phyloP scores from a whole-genome alignment of 1,284 basidiomycete species.

The Trichosporon asahii region DNA sequence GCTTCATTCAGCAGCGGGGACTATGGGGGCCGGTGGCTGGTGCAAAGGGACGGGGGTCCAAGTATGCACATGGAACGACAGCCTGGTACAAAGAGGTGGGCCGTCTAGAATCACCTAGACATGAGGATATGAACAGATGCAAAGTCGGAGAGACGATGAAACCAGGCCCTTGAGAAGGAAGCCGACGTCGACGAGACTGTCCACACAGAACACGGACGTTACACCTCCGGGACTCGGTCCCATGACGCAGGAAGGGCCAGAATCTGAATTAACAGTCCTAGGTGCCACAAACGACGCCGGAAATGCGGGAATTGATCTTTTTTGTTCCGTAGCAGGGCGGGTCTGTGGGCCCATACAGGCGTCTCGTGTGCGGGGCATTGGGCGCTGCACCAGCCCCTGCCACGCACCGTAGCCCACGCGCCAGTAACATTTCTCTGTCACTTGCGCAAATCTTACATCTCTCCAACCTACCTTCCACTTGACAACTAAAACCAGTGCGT shows the following conservation, averaged over 20 bases:
- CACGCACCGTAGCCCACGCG: constrained; percentile 11
- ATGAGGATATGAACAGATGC: not conserved
- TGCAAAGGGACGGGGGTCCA: not conserved
- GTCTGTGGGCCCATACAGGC: not conserved
- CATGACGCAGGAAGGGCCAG: not conserved
- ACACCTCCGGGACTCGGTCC: not conserved
- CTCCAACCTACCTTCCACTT: constrained; percentile 18
- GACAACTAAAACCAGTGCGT: constrained; percentile 20
- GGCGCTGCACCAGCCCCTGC: constrained; percentile 1
- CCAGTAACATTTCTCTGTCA: constrained; percentile 6
- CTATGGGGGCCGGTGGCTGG: not conserved
- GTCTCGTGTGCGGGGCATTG: constrained; percentile 9
- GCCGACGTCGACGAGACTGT: not conserved
- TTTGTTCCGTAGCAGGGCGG: not conserved
- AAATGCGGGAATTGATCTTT: not conserved
- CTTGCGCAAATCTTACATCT: constrained; percentile 11
- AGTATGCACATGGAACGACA: not conserved
- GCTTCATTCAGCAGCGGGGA: not conserved
- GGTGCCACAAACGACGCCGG: not conserved
- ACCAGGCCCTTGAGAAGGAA: not conserved
- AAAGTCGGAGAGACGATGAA: not conserved
- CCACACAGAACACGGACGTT: not conserved
- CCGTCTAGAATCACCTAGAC: not conserved
- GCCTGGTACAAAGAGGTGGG: too few species aligned
- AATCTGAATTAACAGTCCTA: not conserved